Evolutionary conservation across 2,329 filamentous ascomycete genomes (phyloP).

Genomic region (Colletotrichum spaethianum): DNA sequence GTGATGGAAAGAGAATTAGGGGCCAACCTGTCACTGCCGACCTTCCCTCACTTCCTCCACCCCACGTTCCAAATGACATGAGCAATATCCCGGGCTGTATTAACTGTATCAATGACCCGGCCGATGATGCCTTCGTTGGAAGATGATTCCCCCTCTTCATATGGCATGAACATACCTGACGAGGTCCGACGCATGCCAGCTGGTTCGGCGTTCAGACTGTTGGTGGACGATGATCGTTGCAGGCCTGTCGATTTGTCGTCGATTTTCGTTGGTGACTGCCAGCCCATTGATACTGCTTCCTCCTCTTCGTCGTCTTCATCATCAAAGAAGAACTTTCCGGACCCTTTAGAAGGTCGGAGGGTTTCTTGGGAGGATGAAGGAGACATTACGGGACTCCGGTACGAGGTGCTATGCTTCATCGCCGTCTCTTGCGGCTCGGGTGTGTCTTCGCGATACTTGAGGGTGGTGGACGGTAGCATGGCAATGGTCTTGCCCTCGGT

Average conservation of each 20-base stretch:
- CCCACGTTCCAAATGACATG: constrained; percentile 82
- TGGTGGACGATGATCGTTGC: constrained; percentile 64
- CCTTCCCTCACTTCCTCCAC: constrained; percentile 66
- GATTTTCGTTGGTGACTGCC: constrained; percentile 42
- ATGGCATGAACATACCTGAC: constrained; percentile 94
- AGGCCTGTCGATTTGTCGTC: constrained; percentile 50
- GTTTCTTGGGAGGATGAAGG: constrained; percentile 89
- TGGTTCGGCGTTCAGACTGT: constrained; percentile 65
- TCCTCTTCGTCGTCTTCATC: constrained; percentile 73
- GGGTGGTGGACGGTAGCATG: constrained; percentile 87
- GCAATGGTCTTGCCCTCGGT: constrained; percentile 88
- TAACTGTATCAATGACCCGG: constrained; percentile 85
- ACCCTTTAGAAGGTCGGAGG: constrained; percentile 77
- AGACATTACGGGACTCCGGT: constrained; percentile 69
- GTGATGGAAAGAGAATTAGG: constrained; percentile 1
- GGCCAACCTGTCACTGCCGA: neutral
- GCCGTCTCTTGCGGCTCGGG: constrained; percentile 75
- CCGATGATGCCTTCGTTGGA: constrained; percentile 78
- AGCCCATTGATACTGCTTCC: constrained; percentile 54
- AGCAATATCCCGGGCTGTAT: constrained; percentile 79
- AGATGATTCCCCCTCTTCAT: constrained; percentile 78
- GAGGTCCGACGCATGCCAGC: constrained; percentile 81
- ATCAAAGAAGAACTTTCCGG: constrained; percentile 74
- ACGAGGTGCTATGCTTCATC: constrained; percentile 72
- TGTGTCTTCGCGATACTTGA: constrained; percentile 86